A percentile compares a stretch with the other conserved stretches of the same genome.
Conservation (phyloP, 345 rosid genomes). For the Trapa incisa region DNA sequence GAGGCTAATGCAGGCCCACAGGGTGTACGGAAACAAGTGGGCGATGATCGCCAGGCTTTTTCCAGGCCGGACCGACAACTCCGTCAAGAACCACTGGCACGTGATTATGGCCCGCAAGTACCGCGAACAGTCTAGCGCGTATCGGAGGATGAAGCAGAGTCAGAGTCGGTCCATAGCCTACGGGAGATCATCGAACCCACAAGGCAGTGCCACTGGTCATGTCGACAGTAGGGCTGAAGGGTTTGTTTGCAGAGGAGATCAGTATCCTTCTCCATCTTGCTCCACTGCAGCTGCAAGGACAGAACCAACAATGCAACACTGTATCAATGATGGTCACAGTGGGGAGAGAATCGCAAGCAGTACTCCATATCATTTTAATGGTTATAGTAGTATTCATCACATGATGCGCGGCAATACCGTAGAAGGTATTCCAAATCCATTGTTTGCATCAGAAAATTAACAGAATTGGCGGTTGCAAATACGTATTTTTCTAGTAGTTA, state of each 20-base stretch:
- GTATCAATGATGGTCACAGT: neutral
- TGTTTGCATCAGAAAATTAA: too few species aligned
- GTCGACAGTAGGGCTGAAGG: neutral
- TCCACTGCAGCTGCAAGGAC: neutral
- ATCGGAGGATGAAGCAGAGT: slow-evolving; percentile 53
- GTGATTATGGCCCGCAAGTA: slow-evolving; percentile 94
- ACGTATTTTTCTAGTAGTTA: too few species aligned
- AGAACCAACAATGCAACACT: neutral
- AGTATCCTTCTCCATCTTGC: neutral
- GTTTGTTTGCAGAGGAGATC: neutral
- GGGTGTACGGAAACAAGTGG: slow-evolving; percentile 95
- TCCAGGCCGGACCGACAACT: slow-evolving; percentile 98
- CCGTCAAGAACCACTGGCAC: slow-evolving; percentile 99
- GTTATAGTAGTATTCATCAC: neutral
- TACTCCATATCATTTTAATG: slow-evolving; percentile 12
- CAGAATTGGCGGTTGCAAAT: too few species aligned
- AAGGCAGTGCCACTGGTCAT: neutral
- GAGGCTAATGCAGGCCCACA: slow-evolving; percentile 84
- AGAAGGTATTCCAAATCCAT: neutral
- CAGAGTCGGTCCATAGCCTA: slow-evolving; percentile 18
- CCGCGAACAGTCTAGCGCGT: slow-evolving; percentile 74
- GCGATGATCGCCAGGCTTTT: slow-evolving; percentile 95
- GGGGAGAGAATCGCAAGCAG: neutral
- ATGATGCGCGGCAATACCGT: neutral
- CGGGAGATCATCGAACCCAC: neutral